These are phyloP conservation scores for Tylopilus sp. DNA, from an alignment of 1,284 basidiomycete genomes.

Conservation along the genomic window DNA sequence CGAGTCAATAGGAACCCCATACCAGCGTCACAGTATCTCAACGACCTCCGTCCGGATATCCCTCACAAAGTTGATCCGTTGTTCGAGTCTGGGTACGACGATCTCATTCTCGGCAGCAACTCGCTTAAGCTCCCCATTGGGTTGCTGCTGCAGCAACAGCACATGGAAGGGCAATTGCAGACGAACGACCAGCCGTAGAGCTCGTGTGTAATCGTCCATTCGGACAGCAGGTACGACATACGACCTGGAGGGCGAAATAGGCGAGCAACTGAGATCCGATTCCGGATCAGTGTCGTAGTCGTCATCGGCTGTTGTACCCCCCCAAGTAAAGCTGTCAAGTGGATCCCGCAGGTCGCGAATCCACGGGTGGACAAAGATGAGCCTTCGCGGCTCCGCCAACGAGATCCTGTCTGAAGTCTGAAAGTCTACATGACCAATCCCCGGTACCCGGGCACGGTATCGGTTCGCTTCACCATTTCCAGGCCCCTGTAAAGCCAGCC, in stretches of 20 bases:
- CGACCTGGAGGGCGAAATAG: background rate
- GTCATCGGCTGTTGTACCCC: background rate
- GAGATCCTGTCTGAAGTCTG: background rate
- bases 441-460: background rate
- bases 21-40: background rate
- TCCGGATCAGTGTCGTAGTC: background rate
- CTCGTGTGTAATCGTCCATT: background rate
- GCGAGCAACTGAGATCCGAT: background rate
- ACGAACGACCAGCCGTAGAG: background rate
- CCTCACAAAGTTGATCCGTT: background rate
- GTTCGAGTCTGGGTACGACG: background rate
- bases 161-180: background rate
- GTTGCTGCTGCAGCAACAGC: conserved; percentile 4
- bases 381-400: background rate
- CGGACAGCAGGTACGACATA: too few species aligned
- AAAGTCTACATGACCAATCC: background rate
- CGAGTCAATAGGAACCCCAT: too few species aligned
- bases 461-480: background rate
- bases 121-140: background rate
- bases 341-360: background rate
- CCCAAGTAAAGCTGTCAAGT: background rate
- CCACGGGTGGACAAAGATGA: background rate
- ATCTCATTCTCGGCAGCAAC: background rate
- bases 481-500: background rate
- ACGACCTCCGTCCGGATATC: background rate